Evolutionary conservation across 202 grass and related monocot genomes (phyloP).

Genomic region (Bolboschoenoplectus hybrid): DNA sequence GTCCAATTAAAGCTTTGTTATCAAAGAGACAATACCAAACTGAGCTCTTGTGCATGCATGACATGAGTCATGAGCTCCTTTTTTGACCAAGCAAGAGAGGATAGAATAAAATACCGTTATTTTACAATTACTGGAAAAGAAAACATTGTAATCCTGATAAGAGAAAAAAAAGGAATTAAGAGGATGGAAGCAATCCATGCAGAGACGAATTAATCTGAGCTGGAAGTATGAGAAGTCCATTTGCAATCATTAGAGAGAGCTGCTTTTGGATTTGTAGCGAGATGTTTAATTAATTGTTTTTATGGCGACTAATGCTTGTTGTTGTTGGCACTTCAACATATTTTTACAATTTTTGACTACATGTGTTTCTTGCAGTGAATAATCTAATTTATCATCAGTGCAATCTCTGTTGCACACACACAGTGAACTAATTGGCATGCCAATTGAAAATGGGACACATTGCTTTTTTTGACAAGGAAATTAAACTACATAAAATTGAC

Average conservation of each 20-base stretch:
- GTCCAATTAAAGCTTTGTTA: not conserved
- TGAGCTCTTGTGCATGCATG: not conserved
- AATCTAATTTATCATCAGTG: not conserved
- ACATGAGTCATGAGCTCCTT: no score
- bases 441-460: not conserved
- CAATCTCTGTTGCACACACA: not conserved
- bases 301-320: not conserved
- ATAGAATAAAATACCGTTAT: slow-evolving; percentile 5
- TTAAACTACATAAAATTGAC: not conserved
- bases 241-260: not conserved
- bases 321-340: not conserved
- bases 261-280: not conserved
- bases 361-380: not conserved
- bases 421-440: not conserved
- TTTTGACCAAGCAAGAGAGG: slow-evolving; percentile 9
- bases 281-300: not conserved
- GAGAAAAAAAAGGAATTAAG: slow-evolving; percentile 24
- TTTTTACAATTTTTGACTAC: not conserved
- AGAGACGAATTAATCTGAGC: not conserved
- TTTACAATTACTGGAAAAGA: not conserved
- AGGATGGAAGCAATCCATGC: not conserved
- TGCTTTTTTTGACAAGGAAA: not conserved
- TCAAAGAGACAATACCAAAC: not conserved
- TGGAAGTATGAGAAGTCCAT: not conserved
- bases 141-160: not conserved